Percentiles rank a stretch among this genome's conserved stretches.
Evolutionary conservation across 1,139 yeast genomes (phyloP).

Genomic region (Debaryomyces singareniensis): DNA sequence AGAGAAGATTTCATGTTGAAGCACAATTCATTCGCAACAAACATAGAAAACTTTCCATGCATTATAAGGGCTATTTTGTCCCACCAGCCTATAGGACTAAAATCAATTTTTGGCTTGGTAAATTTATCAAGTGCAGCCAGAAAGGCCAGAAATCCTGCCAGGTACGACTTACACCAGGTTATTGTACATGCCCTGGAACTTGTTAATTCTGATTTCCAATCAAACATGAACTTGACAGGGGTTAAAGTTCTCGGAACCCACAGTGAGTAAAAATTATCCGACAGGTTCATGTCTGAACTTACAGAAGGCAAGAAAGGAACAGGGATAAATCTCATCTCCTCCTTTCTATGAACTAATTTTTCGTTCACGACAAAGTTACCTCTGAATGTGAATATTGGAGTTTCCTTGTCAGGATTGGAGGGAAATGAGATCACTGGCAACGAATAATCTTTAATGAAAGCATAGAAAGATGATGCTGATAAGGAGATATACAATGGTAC

Average conservation of each 20-base stretch:
- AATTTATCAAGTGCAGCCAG: slow-evolving; percentile 44
- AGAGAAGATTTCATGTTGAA: slow-evolving; percentile 60
- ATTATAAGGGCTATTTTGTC: slow-evolving; percentile 36
- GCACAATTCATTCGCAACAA: slow-evolving; percentile 44
- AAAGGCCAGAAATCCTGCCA: slow-evolving; percentile 31
- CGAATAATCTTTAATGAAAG: slow-evolving; percentile 34
- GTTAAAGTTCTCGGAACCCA: slow-evolving; percentile 39
- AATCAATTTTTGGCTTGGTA: slow-evolving; percentile 73
- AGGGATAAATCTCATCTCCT: slow-evolving; percentile 38
- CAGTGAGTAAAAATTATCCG: slow-evolving; percentile 36
- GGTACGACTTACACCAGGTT: slow-evolving; percentile 41
- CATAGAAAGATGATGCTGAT: slow-evolving; percentile 25
- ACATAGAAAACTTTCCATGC: slow-evolving; percentile 50
- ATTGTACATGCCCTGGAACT: slow-evolving; percentile 35
- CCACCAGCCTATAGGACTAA: slow-evolving; percentile 80
- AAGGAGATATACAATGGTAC: slow-evolving; percentile 28
- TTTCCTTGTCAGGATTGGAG: slow-evolving; percentile 15
- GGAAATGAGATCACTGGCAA: slow-evolving; percentile 41
- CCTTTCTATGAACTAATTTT: slow-evolving; percentile 26
- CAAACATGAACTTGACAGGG: slow-evolving; percentile 37
- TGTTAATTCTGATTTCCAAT: slow-evolving; percentile 27
- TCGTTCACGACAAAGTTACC: slow-evolving; percentile 42
- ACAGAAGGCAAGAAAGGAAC: slow-evolving; percentile 44
- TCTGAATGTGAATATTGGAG: slow-evolving; percentile 24
- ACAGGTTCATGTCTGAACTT: slow-evolving; percentile 11